These are phyloP conservation scores for Incumbomyces delicatus DNA, from an alignment of 2,329 filamentous ascomycete species.

Conservation along the genomic window DNA sequence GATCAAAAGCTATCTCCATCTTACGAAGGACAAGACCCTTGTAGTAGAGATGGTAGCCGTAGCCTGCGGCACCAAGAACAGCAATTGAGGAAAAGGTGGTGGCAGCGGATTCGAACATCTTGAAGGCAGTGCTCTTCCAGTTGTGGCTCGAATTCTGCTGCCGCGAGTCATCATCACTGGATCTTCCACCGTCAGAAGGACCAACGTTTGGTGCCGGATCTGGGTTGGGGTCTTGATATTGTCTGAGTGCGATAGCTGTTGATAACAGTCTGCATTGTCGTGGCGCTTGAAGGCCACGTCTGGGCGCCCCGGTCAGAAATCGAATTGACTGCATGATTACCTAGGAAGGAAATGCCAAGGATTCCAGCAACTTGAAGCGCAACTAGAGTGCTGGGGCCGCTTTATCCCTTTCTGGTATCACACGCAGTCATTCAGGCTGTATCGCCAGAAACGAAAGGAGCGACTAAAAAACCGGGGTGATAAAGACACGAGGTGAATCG, in stretches of 20 bases:
- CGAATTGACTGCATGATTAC: slow-evolving; percentile 1
- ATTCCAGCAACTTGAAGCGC: too few relatives aligned
- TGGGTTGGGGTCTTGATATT: neutral
- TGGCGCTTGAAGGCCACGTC: too few relatives aligned
- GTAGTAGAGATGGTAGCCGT: slow-evolving; percentile 72
- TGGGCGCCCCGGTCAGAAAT: neutral
- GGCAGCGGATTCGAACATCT: slow-evolving; percentile 64
- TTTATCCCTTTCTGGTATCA: too few relatives aligned
- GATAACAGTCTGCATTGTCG: neutral
- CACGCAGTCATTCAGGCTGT: too few relatives aligned
- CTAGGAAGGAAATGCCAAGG: too few relatives aligned
- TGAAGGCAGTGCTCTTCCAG: slow-evolving; percentile 28
- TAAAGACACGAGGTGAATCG: too few relatives aligned
- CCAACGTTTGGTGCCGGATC: slow-evolving; percentile 11
- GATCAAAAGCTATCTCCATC: slow-evolving; percentile 83
- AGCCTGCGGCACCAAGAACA: slow-evolving; percentile 63
- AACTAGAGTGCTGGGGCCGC: too few relatives aligned
- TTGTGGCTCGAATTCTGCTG: neutral
- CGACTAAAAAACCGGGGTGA: too few relatives aligned
- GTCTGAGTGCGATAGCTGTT: neutral
- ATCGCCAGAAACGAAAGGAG: too few relatives aligned
- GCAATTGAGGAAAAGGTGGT: slow-evolving; percentile 67
- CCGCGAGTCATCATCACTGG: neutral
- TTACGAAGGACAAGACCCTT: slow-evolving; percentile 85
- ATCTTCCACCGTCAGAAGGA: slow-evolving; percentile 11